These are phyloP conservation scores for Lolium perenne DNA, from an alignment of 176 grass and related monocot species.

Conservation along the genomic window DNA sequence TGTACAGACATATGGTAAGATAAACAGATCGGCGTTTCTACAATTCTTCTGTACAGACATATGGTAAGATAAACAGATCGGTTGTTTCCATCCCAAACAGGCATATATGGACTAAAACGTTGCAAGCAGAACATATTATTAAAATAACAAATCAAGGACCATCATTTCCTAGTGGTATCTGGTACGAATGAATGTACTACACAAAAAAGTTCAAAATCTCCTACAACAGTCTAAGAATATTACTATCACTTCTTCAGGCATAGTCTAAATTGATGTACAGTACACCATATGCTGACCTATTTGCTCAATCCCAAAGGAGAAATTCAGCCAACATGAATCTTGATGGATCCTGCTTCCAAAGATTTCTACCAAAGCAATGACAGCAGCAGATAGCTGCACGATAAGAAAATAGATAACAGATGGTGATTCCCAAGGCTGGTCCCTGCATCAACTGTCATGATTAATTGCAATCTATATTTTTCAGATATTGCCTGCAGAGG, in stretches of 20 bases:
- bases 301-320: slow-evolving; percentile 66
- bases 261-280: slow-evolving; percentile 25
- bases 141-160: background rate
- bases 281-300: slow-evolving; percentile 63
- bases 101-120: slow-evolving; percentile 12
- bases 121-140: slow-evolving; percentile 23
- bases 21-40: slow-evolving; percentile 11
- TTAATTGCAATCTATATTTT: slow-evolving; percentile 23
- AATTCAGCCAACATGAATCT: slow-evolving; percentile 85
- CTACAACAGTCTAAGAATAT: slow-evolving; percentile 1
- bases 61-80: slow-evolving; percentile 25
- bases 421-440: slow-evolving; percentile 72
- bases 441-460: slow-evolving; percentile 63
- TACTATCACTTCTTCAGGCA: slow-evolving; percentile 12
- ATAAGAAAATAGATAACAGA: slow-evolving; percentile 85
- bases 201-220: slow-evolving; percentile 22
- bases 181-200: slow-evolving; percentile 17
- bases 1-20: slow-evolving; percentile 15
- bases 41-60: background rate
- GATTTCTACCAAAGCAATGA: slow-evolving; percentile 83
- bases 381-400: slow-evolving; percentile 72
- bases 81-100: background rate
- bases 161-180: slow-evolving; percentile 15
- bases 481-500: slow-evolving; percentile 17
- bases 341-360: slow-evolving; percentile 69